Conservation (phyloP, 2,329 filamentous ascomycete species). For the Graphiopsis chlorocephala region DNA sequence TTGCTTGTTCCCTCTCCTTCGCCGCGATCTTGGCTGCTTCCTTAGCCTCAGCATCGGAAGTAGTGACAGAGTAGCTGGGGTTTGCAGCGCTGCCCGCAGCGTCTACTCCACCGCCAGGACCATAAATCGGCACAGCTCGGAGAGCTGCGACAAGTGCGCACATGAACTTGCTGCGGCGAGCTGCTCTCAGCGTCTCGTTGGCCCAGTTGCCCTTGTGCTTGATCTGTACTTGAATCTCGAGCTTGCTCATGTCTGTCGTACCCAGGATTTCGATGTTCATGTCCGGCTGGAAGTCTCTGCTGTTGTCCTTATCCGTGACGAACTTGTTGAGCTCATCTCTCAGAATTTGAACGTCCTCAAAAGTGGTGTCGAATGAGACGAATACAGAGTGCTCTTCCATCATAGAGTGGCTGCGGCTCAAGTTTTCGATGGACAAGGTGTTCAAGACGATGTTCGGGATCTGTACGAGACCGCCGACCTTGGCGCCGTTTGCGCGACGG, state of each 20-base stretch:
- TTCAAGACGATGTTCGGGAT: slow-evolving; percentile 92
- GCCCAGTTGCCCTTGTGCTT: slow-evolving; percentile 71
- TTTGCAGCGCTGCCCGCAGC: slow-evolving; percentile 64
- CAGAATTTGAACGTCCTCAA: slow-evolving; percentile 84
- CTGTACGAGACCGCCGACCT: slow-evolving; percentile 59
- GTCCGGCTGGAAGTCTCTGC: slow-evolving; percentile 85
- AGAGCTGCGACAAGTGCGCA: slow-evolving; percentile 83
- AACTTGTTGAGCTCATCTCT: slow-evolving; percentile 83
- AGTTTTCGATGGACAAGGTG: slow-evolving; percentile 91
- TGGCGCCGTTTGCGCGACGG: slow-evolving; percentile 75
- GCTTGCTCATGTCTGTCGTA: slow-evolving; percentile 82
- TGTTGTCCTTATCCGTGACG: slow-evolving; percentile 78
- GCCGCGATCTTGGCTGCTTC: slow-evolving; percentile 57
- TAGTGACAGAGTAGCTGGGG: slow-evolving; percentile 75
- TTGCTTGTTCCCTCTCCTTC: slow-evolving; percentile 48
- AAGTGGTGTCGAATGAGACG: slow-evolving; percentile 79
- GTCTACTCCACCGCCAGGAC: slow-evolving; percentile 68
- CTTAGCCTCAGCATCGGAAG: slow-evolving; percentile 66
- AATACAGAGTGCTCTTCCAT: slow-evolving; percentile 77
- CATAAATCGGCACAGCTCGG: slow-evolving; percentile 81
- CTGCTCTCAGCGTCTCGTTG: slow-evolving; percentile 74
- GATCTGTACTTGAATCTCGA: slow-evolving; percentile 78
- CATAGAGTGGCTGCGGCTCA: slow-evolving; percentile 89
- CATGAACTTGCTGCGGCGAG: slow-evolving; percentile 92
- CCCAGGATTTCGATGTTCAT: slow-evolving; percentile 68